Evolutionary conservation across 1,284 basidiomycete species (phyloP).

Genomic region (Schizophyllum commune): DNA sequence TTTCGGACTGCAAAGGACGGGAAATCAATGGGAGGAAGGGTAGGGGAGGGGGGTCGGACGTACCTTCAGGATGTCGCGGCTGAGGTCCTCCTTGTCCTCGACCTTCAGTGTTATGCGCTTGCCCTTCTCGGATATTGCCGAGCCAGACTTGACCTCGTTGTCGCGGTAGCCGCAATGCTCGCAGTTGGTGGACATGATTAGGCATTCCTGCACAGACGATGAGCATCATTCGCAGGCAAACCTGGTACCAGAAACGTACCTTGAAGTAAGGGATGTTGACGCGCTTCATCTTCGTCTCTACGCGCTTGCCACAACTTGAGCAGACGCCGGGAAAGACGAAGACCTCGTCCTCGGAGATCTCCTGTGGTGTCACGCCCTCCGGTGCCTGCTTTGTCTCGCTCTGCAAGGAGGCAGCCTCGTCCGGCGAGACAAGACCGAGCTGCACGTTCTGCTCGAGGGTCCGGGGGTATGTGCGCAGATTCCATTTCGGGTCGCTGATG

Average conservation of each 20-base stretch:
- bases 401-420: conserved; percentile 26
- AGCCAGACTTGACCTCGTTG: conserved; percentile 95
- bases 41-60: neutral
- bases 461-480: conserved; percentile 79
- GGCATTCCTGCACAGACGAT: conserved; percentile 59
- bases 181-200: conserved; percentile 99
- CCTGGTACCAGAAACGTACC: conserved; percentile 32
- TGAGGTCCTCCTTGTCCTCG: conserved; percentile 90
- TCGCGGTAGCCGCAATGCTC: conserved; percentile 93
- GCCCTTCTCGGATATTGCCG: conserved; percentile 81
- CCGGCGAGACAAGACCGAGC: conserved; percentile 63
- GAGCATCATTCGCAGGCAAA: neutral
- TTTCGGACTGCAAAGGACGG: conserved; percentile 63
- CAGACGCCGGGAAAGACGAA: conserved; percentile 87
- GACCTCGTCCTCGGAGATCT: conserved; percentile 67
- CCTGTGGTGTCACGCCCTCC: conserved; percentile 23
- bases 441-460: conserved; percentile 79
- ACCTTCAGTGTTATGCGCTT: conserved; percentile 88
- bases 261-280: conserved; percentile 98
- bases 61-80: conserved; percentile 90
- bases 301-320: conserved; percentile 79
- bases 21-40: neutral
- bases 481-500: conserved; percentile 90
- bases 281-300: conserved; percentile 93
- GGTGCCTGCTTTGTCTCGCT: conserved; percentile 23